Conservation (phyloP, 768 basidiomycete genomes). For the Suillus luteus region DNA sequence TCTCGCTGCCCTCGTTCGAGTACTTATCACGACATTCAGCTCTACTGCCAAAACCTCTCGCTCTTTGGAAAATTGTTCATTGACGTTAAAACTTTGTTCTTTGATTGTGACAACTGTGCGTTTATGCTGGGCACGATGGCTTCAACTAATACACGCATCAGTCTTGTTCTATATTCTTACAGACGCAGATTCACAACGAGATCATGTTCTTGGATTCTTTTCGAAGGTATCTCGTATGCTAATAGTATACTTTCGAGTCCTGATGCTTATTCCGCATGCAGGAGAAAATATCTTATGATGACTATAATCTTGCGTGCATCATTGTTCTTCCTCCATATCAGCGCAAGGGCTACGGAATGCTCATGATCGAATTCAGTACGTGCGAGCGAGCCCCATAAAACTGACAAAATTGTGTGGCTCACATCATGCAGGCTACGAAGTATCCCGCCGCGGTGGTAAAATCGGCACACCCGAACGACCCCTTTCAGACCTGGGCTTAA, state of each 20-base stretch:
- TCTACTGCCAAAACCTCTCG: constrained; percentile 95
- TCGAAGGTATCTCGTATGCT: constrained; percentile 51
- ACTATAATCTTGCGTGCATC: constrained; percentile 97
- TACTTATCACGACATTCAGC: constrained; percentile 43
- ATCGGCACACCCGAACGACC: constrained; percentile 94
- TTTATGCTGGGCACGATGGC: constrained; percentile 2
- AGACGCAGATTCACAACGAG: constrained; percentile 74
- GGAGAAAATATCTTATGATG: constrained; percentile 96
- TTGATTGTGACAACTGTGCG: constrained; percentile 86
- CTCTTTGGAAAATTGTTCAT: constrained; percentile 99
- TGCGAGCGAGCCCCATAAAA: constrained; percentile 11
- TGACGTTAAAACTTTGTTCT: constrained; percentile 94
- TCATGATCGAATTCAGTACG: constrained; percentile 98
- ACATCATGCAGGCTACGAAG: constrained; percentile 74
- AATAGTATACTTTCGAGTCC: neutral
- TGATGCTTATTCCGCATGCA: constrained; percentile 25
- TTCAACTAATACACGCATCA: constrained; percentile 10
- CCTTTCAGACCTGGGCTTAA: constrained; percentile 87
- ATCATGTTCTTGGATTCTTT: constrained; percentile 78
- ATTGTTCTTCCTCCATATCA: constrained; percentile 94
- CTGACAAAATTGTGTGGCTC: neutral
- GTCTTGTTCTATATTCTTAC: constrained; percentile 94
- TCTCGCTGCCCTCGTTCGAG: neutral
- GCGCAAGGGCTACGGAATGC: constrained; percentile 85
- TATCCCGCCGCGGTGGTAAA: constrained; percentile 77